phyloP scores from a whole-genome alignment of 2,329 filamentous ascomycete species.

The Aspergillus ochraceus region DNA sequence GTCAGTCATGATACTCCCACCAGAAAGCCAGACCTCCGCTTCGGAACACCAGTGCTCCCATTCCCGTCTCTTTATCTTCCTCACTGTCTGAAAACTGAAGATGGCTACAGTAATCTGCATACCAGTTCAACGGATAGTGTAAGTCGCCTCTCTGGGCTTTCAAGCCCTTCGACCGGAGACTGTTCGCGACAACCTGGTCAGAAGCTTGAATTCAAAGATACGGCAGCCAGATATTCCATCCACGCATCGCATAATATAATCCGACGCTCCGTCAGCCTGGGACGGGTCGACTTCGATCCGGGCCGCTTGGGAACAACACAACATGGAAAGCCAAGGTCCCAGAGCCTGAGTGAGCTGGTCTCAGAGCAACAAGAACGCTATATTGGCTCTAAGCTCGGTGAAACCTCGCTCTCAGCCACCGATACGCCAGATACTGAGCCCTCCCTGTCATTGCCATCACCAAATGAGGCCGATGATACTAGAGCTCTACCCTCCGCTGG shows the following conservation, averaged over 20 bases:
- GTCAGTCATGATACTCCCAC: not conserved
- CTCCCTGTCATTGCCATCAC: not conserved
- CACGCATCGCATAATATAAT: not conserved
- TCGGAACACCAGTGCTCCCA: not conserved
- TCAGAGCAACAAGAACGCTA: not conserved
- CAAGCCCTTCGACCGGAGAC: not conserved
- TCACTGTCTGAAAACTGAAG: not conserved
- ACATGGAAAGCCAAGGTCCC: not conserved
- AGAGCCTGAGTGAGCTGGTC: not conserved
- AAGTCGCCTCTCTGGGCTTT: not conserved
- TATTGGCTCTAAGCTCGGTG: not conserved
- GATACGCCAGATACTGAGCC: not conserved
- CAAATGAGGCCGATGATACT: not conserved
- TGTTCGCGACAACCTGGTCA: not conserved
- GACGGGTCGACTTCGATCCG: not conserved
- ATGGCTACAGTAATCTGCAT: not conserved
- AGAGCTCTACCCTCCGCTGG: not conserved
- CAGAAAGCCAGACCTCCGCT: not conserved
- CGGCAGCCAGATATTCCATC: not conserved
- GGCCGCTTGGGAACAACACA: not conserved
- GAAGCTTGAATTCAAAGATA: not conserved
- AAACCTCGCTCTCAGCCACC: not conserved
- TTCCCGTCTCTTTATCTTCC: not conserved
- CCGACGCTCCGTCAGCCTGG: not conserved
- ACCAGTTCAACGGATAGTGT: not conserved